Evolutionary conservation across 2,329 filamentous ascomycete species (phyloP).

Genomic region (Fusarium sp.): DNA sequence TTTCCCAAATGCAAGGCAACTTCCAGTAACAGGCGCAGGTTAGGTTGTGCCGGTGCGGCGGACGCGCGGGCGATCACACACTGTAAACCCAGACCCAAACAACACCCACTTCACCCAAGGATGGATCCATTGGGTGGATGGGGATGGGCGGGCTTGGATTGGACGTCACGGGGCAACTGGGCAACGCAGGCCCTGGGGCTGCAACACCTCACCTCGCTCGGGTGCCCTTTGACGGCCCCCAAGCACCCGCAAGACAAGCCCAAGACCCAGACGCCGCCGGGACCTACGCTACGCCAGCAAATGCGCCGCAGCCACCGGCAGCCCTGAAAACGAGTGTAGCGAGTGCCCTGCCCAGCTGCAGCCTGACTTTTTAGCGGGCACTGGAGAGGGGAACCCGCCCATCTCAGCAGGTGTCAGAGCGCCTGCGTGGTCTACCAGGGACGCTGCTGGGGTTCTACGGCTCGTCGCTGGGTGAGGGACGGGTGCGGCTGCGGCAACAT

Average conservation of each 20-base stretch:
- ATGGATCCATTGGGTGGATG: slow-evolving; percentile 28
- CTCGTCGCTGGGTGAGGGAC: slow-evolving; percentile 12
- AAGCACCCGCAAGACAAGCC: background rate
- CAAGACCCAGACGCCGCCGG: background rate
- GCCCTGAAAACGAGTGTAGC: background rate
- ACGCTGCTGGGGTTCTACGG: slow-evolving; percentile 19
- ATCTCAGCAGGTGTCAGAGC: slow-evolving; percentile 25
- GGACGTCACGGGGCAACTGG: slow-evolving; percentile 30
- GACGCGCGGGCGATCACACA: slow-evolving; percentile 38
- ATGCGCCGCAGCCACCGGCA: background rate
- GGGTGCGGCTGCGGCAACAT: slow-evolving; percentile 3
- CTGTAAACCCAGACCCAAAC: slow-evolving; percentile 23
- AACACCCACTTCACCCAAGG: slow-evolving; percentile 14
- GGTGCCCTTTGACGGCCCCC: background rate
- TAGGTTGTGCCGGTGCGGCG: slow-evolving; percentile 33
- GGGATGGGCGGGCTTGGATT: background rate
- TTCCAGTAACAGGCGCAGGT: slow-evolving; percentile 10
- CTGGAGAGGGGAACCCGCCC: background rate
- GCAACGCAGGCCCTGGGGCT: slow-evolving; percentile 17
- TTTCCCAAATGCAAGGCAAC: background rate
- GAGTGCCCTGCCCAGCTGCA: background rate
- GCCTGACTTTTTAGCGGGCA: background rate
- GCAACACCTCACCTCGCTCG: background rate
- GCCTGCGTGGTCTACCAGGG: slow-evolving; percentile 21
- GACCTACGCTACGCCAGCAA: background rate